Evolutionary conservation across 1,284 basidiomycete species (phyloP).

Genomic region (Fomitiporia mediterranea): DNA sequence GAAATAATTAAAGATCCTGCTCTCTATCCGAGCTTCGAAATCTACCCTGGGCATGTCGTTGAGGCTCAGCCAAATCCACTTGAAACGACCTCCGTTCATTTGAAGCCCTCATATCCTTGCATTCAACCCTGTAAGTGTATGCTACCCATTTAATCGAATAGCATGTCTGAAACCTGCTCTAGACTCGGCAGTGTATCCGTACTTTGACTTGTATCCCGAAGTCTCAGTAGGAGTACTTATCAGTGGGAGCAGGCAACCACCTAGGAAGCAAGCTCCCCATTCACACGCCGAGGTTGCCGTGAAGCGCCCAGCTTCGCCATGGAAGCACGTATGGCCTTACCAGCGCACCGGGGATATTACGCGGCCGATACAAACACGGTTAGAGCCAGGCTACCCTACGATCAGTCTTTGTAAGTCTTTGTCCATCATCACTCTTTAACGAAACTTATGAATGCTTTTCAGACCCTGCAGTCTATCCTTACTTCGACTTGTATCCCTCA

Average conservation of each 20-base stretch:
- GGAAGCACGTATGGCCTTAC: constrained; percentile 25
- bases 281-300: not conserved
- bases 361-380: constrained; percentile 1
- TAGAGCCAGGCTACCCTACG: constrained; percentile 10
- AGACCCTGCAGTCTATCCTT: constrained; percentile 30
- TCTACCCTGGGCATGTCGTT: constrained; percentile 25
- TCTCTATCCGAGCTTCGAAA: constrained; percentile 27
- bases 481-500: constrained; percentile 29
- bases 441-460: not conserved
- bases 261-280: not conserved
- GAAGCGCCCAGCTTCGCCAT: not conserved
- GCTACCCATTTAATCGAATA: not conserved
- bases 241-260: not conserved
- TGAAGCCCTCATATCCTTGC: constrained; percentile 11
- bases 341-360: not conserved
- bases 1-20: constrained; percentile 22
- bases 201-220: constrained; percentile 24
- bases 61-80: constrained; percentile 3
- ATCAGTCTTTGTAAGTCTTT: constrained; percentile 11
- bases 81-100: constrained; percentile 1
- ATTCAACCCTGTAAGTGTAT: constrained; percentile 6
- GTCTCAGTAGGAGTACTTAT: not conserved
- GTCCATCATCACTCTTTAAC: not conserved
- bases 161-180: not conserved
- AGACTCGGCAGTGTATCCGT: constrained; percentile 20